Conservation (phyloP, 805 yeast species). For the Wickerhamiella nectarea region DNA sequence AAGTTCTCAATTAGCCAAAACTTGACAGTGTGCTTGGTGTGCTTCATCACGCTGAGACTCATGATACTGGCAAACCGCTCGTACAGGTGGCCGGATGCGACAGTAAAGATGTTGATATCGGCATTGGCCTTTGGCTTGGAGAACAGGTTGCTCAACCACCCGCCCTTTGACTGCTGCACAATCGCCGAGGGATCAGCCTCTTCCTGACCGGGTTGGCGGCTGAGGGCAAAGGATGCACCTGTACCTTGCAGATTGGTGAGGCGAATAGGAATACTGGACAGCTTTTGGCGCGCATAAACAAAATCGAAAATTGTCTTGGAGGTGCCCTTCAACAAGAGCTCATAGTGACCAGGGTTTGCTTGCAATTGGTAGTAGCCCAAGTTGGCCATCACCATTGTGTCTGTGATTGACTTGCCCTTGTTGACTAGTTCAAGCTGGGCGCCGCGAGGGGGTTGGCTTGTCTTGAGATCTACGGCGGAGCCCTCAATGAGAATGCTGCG, state of each 20-base stretch:
- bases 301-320: constrained; percentile 33
- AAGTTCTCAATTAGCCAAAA: constrained; percentile 82
- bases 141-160: neutral
- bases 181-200: constrained; percentile 14
- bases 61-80: constrained; percentile 64
- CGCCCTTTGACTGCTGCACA: constrained; percentile 1
- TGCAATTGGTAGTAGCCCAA: constrained; percentile 74
- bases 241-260: constrained; percentile 4
- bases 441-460: constrained; percentile 37
- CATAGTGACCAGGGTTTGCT: constrained; percentile 60
- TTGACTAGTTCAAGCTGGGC: constrained; percentile 33
- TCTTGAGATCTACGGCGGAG: constrained; percentile 36
- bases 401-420: constrained; percentile 21
- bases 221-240: neutral
- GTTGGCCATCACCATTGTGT: constrained; percentile 63
- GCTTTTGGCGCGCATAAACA: constrained; percentile 12
- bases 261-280: neutral
- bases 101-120: constrained; percentile 63
- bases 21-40: constrained; percentile 51
- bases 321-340: constrained; percentile 34
- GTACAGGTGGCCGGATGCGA: constrained; percentile 70
- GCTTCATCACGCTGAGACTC: constrained; percentile 61
- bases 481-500: constrained; percentile 56
- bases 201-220: constrained; percentile 27
- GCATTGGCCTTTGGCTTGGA: constrained; percentile 26